These are phyloP conservation scores for Erysimum cheiranthoides DNA, from an alignment of 345 rosid genomes.

Conservation along the genomic window DNA sequence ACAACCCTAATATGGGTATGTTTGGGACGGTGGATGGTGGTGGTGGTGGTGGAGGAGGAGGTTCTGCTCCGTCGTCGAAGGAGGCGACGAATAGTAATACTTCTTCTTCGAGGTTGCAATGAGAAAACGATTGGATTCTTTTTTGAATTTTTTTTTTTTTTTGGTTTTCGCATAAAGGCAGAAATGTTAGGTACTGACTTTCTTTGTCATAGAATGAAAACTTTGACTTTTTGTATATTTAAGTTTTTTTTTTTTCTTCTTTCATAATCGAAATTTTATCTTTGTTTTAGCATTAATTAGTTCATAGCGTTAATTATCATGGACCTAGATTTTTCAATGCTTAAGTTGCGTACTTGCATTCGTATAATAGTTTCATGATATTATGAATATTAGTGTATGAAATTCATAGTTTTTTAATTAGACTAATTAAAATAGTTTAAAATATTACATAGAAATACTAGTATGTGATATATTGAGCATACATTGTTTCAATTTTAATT, in stretches of 20 bases:
- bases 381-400: too few species aligned
- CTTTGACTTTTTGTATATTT: constrained; percentile 44
- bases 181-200: constrained; percentile 54
- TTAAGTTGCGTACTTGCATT: constrained; percentile 24
- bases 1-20: constrained; percentile 35
- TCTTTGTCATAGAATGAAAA: constrained; percentile 46
- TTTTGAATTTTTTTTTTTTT: not conserved
- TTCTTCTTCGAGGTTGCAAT: constrained; percentile 44
- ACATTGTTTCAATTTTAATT: too few species aligned
- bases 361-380: too few species aligned
- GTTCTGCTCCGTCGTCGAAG: constrained; percentile 38
- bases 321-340: constrained; percentile 21
- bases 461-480: too few species aligned
- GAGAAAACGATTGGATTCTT: constrained; percentile 49
- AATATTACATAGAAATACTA: too few species aligned
- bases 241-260: constrained; percentile 23
- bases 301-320: constrained; percentile 4
- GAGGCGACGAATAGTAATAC: constrained; percentile 40
- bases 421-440: too few species aligned
- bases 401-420: too few species aligned
- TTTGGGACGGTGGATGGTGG: constrained; percentile 36
- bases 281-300: constrained; percentile 8
- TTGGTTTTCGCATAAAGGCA: constrained; percentile 46
- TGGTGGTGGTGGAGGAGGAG: constrained; percentile 32
- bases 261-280: constrained; percentile 27